Conservation (phyloP, 2,329 filamentous ascomycete species). For the Coniochaeta sp. region DNA sequence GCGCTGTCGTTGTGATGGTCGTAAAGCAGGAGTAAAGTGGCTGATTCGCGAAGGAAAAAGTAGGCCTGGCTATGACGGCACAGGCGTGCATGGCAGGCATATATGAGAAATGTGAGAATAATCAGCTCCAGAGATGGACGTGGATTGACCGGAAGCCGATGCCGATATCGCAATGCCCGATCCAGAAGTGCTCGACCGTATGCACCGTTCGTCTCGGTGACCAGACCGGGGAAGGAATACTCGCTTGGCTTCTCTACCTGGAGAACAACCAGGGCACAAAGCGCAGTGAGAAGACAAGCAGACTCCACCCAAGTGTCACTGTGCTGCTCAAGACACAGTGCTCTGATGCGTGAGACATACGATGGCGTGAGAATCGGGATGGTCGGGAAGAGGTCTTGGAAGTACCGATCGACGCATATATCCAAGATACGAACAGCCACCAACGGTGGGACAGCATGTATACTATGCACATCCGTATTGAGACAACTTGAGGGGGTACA, state of each 20-base stretch:
- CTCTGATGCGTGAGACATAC: conserved; percentile 21
- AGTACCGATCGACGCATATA: conserved; percentile 31
- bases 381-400: conserved; percentile 29
- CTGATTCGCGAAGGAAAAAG: conserved; percentile 33
- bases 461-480: background rate
- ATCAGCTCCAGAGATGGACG: conserved; percentile 30
- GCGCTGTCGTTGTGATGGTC: conserved; percentile 5
- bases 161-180: conserved; percentile 25
- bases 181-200: conserved; percentile 31
- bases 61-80: conserved; percentile 36
- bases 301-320: conserved; percentile 23
- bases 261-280: conserved; percentile 33
- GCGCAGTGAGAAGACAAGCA: conserved; percentile 26
- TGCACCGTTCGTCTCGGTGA: conserved; percentile 25
- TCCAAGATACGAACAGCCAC: conserved; percentile 11
- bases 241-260: conserved; percentile 30
- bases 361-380: conserved; percentile 33
- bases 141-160: conserved; percentile 22
- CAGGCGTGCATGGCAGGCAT: conserved; percentile 33
- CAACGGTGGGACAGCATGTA: background rate
- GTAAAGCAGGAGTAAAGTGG: conserved; percentile 30
- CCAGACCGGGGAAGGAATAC: conserved; percentile 22
- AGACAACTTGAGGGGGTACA: background rate
- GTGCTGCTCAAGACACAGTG: conserved; percentile 16
- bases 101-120: conserved; percentile 34